Conservation (phyloP, 768 basidiomycete genomes). For the Phaeolepiota aurea region DNA sequence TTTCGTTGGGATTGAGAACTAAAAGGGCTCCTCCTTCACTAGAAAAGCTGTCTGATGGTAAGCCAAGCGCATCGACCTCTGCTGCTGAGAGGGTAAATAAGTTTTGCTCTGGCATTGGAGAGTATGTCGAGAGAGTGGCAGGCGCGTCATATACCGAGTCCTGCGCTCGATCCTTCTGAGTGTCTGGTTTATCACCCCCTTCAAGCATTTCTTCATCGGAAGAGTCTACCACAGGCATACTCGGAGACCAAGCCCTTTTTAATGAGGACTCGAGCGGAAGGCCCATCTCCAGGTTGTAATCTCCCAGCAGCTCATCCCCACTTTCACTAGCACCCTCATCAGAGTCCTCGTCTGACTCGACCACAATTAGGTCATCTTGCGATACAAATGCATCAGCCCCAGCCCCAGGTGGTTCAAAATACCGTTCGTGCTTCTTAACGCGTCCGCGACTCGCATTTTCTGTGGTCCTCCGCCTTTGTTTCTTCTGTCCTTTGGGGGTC, state of each 20-base stretch:
- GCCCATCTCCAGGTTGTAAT: neutral
- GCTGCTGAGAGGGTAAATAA: slow-evolving; percentile 32
- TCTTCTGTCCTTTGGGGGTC: slow-evolving; percentile 12
- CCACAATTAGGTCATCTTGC: slow-evolving; percentile 29
- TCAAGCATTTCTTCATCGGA: slow-evolving; percentile 38
- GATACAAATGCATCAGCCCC: slow-evolving; percentile 20
- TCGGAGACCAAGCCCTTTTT: slow-evolving; percentile 53
- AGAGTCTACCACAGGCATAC: slow-evolving; percentile 36
- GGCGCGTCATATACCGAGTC: slow-evolving; percentile 7
- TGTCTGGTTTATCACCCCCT: slow-evolving; percentile 10
- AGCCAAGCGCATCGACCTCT: slow-evolving; percentile 23
- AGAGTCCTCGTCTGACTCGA: slow-evolving; percentile 28
- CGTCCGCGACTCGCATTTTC: slow-evolving; percentile 10
- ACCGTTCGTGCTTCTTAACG: slow-evolving; percentile 15
- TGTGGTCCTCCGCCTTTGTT: neutral
- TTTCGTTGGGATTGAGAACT: slow-evolving; percentile 37
- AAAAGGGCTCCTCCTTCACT: slow-evolving; percentile 26
- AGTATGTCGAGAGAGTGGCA: slow-evolving; percentile 38
- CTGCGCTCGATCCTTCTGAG: neutral
- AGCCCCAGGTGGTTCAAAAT: slow-evolving; percentile 18
- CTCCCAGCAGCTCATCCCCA: slow-evolving; percentile 9
- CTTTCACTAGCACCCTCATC: slow-evolving; percentile 10
- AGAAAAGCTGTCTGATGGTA: slow-evolving; percentile 9
- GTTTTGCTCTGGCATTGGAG: slow-evolving; percentile 35
- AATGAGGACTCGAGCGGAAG: slow-evolving; percentile 4